Base-by-base conservation (phyloP, 2,329 filamentous ascomycete genomes). In the Cladophialophora immunda region DNA sequence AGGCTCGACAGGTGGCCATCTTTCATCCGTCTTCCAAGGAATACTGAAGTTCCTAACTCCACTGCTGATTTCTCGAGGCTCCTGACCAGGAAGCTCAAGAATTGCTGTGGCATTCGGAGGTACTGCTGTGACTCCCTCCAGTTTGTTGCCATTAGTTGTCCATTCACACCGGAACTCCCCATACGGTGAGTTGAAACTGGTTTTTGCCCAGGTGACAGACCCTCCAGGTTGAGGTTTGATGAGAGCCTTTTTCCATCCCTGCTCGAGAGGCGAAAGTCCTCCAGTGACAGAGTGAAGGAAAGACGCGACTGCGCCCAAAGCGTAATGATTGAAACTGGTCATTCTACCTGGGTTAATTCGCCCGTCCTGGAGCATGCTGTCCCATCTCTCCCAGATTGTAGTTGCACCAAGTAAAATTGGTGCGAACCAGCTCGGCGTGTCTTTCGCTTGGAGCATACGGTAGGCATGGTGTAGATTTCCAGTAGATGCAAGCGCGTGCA, bases 301-400 rank as follows among this genome's bases (percentile, higher is more conserved):
- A 22, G 77, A 74, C 1, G 73, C 76, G 11, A 81, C 76, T 1
- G 76, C 76, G 0, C 80, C 80, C 1, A 81, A 72, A 0, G 80
- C 78, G 55, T 82, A 81, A 56, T 82, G 80, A 58, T 82, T 80
- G 65, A 80, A 80, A 38, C 76, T 78, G 0, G 80, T 82, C 81
- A 82, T 81, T 22, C 75, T 68, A 0, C 80, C 80, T 0, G 78
- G 74, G 58, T 82, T 82, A 47, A 81, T 74, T 1, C 64, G 71
- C 1, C 77, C 79, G 56, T 81, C 73, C 0, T 78, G 74, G 4
- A 78, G 68, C 73, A 82, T 76, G 58, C 75, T 77, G 65, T 82
- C 78, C 80, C 80, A 82, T 15, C 81, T 73, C 65, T 83, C 81
- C 80, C 80, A 82, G 13, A 78, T 76, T 0, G 80, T 82, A 0